phyloP scores from a whole-genome alignment of 179 eudicot species.

The Camellia oleifera region DNA sequence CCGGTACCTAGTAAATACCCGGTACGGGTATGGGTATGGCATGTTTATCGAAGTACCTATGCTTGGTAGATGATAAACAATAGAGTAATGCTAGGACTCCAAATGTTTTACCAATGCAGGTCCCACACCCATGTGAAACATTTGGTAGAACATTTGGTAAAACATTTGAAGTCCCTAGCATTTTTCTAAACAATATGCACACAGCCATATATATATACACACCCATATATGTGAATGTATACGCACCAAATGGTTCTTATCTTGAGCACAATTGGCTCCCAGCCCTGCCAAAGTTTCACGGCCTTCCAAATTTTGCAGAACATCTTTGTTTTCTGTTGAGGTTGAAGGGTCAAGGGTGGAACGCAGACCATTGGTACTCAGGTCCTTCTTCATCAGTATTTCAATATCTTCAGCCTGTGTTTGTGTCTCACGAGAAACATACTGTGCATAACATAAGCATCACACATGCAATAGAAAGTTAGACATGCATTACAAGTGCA shows the following conservation, averaged over 20 bases:
- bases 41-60: too few relatives aligned
- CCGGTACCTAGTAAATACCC: too few relatives aligned
- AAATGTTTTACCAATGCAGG: too few relatives aligned
- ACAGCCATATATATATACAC: too few relatives aligned
- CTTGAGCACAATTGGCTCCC: conserved; percentile 23
- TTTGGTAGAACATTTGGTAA: too few relatives aligned
- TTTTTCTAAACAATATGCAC: not conserved
- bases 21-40: too few relatives aligned
- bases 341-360: conserved; percentile 23
- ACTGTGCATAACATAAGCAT: conserved; percentile 29
- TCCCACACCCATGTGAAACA: too few relatives aligned
- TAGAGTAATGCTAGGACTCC: too few relatives aligned
- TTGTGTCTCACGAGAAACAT: conserved; percentile 41
- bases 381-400: conserved; percentile 37
- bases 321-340: conserved; percentile 20
- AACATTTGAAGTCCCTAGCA: too few relatives aligned
- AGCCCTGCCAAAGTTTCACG: conserved; percentile 49
- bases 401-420: conserved; percentile 47
- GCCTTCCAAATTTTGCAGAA: conserved; percentile 41
- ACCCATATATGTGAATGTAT: not conserved
- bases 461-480: conserved; percentile 8
- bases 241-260: conserved; percentile 49
- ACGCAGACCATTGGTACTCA: conserved; percentile 8
- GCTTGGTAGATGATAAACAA: too few relatives aligned
- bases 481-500: not conserved